These are phyloP conservation scores for Saturnispora bothae DNA, from an alignment of 805 yeast genomes.

Conservation along the genomic window DNA sequence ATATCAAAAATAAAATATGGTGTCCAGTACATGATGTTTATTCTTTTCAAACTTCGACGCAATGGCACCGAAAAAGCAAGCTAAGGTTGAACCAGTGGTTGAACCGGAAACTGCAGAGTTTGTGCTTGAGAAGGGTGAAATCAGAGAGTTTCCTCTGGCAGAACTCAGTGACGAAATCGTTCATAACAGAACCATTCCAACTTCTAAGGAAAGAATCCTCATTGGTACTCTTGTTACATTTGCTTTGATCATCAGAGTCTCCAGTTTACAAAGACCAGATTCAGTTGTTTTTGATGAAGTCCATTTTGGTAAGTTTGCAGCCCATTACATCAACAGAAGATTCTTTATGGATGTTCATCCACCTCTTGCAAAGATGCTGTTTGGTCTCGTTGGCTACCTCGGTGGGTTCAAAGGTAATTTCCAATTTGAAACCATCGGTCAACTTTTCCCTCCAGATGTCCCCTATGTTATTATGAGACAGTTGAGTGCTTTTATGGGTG, in stretches of 20 bases:
- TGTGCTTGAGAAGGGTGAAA: slow-evolving; percentile 37
- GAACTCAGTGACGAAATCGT: slow-evolving; percentile 34
- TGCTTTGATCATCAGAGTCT: slow-evolving; percentile 51
- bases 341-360: slow-evolving; percentile 87
- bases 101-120: slow-evolving; percentile 31
- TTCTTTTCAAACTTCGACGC: slow-evolving; percentile 1
- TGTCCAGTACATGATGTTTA: background rate
- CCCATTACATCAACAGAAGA: slow-evolving; percentile 64
- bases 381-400: slow-evolving; percentile 55
- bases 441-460: slow-evolving; percentile 41
- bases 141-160: slow-evolving; percentile 45
- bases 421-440: slow-evolving; percentile 57
- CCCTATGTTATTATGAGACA: slow-evolving; percentile 66
- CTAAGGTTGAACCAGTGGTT: slow-evolving; percentile 8
- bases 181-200: slow-evolving; percentile 31
- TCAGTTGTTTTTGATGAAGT: slow-evolving; percentile 97
- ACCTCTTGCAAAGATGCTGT: slow-evolving; percentile 73
- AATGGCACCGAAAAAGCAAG: slow-evolving; percentile 19
- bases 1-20: background rate
- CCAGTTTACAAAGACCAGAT: slow-evolving; percentile 53
- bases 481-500: slow-evolving; percentile 58
- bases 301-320: slow-evolving; percentile 89
- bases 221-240: slow-evolving; percentile 31
- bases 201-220: slow-evolving; percentile 31
- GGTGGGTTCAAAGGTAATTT: slow-evolving; percentile 70